phyloP scores from a whole-genome alignment of 2,329 filamentous ascomycete species.

The Diaporthe citriasiana region DNA sequence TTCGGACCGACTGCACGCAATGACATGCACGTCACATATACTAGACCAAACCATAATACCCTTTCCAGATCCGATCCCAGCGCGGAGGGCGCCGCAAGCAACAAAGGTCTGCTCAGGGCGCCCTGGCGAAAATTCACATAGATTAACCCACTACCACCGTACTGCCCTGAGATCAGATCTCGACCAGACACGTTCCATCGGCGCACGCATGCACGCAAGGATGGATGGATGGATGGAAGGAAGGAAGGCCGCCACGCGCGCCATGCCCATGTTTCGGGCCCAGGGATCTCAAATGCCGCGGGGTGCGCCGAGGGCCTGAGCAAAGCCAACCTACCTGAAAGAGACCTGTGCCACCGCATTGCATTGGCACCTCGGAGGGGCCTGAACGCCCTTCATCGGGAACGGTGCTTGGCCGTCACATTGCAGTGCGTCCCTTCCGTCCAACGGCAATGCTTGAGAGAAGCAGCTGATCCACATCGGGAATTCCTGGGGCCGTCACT shows the following conservation, averaged over 20 bases:
- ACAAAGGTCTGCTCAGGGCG: background rate
- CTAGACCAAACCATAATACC: background rate
- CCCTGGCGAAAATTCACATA: background rate
- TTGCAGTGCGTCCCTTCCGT: background rate
- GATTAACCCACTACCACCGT: background rate
- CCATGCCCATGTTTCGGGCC: background rate
- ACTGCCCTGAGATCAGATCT: slow-evolving; percentile 15
- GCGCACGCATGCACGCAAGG: background rate
- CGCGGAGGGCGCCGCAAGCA: slow-evolving; percentile 1
- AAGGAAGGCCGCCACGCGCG: background rate
- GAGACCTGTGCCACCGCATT: background rate
- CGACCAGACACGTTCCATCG: background rate
- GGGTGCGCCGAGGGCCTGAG: slow-evolving; percentile 27
- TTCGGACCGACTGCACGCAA: slow-evolving; percentile 18
- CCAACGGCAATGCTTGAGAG: background rate
- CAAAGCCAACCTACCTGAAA: background rate
- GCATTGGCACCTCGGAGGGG: background rate
- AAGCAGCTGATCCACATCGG: background rate
- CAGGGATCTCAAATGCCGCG: slow-evolving; percentile 1
- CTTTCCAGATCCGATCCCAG: background rate
- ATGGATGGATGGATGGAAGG: background rate
- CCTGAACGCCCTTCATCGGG: background rate
- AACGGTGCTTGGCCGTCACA: background rate
- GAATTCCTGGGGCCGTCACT: background rate
- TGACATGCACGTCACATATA: slow-evolving; percentile 2